Evolutionary conservation across 1,139 yeast species (phyloP).

Genomic region (Nadsonia starkeyi-henricii): DNA sequence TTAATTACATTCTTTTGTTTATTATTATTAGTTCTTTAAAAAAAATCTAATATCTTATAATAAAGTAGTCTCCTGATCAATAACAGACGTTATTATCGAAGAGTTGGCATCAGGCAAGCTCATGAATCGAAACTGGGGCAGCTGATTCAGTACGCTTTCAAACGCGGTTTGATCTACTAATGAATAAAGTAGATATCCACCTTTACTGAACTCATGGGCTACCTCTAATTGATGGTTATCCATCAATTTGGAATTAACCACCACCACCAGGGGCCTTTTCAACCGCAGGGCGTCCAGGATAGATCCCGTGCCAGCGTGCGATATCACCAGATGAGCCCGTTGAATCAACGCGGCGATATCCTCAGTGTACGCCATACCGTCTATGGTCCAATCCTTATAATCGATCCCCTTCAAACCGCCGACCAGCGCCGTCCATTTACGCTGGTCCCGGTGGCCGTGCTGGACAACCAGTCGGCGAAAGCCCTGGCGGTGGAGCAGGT

Average conservation of each 20-base stretch:
- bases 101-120: constrained; percentile 1
- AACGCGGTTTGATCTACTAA: constrained; percentile 1
- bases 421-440: constrained; percentile 3
- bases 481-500: constrained; percentile 23
- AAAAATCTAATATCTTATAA: too few species aligned
- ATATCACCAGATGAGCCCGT: constrained; percentile 43
- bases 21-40: too few species aligned
- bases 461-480: constrained; percentile 41
- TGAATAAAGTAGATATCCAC: constrained; percentile 23
- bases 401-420: neutral
- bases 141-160: constrained; percentile 1
- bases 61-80: constrained; percentile 1
- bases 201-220: constrained; percentile 40
- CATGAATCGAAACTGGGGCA: constrained; percentile 1
- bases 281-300: constrained; percentile 60
- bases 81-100: constrained; percentile 1
- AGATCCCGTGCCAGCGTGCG: constrained; percentile 92
- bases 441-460: constrained; percentile 41
- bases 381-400: constrained; percentile 17
- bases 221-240: constrained; percentile 80
- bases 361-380: constrained; percentile 21
- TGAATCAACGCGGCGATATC: constrained; percentile 34
- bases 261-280: constrained; percentile 47
- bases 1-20: too few species aligned
- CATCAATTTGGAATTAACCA: constrained; percentile 57